Base-by-base conservation (phyloP, 148 eudicot species). In the Rheum nobile region DNA sequence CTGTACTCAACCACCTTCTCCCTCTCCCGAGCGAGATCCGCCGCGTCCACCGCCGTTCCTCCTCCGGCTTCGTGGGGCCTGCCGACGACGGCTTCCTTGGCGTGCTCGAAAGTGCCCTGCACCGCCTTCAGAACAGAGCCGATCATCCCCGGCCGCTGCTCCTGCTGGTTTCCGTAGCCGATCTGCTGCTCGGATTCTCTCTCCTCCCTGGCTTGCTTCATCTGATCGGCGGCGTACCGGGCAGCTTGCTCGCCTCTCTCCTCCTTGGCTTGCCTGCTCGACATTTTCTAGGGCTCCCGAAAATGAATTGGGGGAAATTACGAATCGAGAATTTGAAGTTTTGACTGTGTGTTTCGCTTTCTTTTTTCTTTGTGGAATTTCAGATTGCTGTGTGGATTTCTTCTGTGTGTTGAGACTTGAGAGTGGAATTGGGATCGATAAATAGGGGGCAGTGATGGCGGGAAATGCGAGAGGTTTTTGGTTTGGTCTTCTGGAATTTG, bases 41-140 rank as follows among this genome's bases (percentile, higher is more conserved):
- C 57, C 16, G 70, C 41, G 28, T 73, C 82, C 35, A 68, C 42
- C n/a, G 47, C 21, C 22, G 57, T 6, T 19, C 8, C 59, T 13
- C 1, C 71, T 6, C 21, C 47, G 48, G 76, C 1, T 0, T 84
- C 86, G 13, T 79, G 78, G 46, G 83, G 73, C 38, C 46, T 76
- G 0, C 83, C 82, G 1, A 80, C 74, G 8, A 84, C 80, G 1
- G 69, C 83, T 39, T 80, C 83, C 73, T 78, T 78, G 1, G 83
- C 79, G n/a, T 83, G 81, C 71, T 77, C 79, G 50, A 80, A 75
- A 1, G 86, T 80, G 47, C 83, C 81, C 1, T 59, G 81, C 0
- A 84, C 16, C 1, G 86, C 86, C 0, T 82, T 82, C 14, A 83
- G 43, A n/a, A 83, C 86, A 6, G 86, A 80, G 17, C 83, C 81